A percentile compares a stretch with the other conserved stretches of the same genome.
phyloP scores from a whole-genome alignment of 2,329 filamentous ascomycete species.

The Penicillium corylophilum region DNA sequence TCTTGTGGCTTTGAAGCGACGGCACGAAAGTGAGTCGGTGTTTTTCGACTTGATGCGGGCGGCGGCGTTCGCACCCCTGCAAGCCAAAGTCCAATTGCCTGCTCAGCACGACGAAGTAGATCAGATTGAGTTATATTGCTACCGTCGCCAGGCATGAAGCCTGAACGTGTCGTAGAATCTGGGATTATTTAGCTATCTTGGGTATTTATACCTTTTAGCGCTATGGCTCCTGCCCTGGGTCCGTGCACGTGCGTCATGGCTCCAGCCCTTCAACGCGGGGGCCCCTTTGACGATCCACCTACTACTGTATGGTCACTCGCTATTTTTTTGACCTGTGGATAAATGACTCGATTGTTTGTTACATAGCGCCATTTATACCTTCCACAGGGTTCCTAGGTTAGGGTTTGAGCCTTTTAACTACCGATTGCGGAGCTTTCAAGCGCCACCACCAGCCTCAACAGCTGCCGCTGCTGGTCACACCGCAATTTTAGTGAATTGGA shows the following conservation, averaged over 20 bases:
- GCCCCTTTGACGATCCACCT: not conserved
- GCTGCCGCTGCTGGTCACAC: conserved; percentile 3
- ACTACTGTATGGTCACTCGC: not conserved
- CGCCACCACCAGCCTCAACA: not conserved
- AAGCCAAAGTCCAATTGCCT: conserved; percentile 37
- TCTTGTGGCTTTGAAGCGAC: conserved; percentile 64
- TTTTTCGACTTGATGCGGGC: conserved; percentile 63
- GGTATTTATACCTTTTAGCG: not conserved
- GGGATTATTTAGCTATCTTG: not conserved
- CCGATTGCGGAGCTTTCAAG: not conserved
- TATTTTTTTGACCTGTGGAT: not conserved
- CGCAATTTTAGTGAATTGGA: conserved; percentile 10
- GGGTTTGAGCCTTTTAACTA: not conserved
- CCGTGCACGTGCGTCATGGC: not conserved
- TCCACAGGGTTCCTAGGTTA: not conserved
- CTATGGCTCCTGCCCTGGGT: not conserved
- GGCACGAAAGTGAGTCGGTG: conserved; percentile 64
- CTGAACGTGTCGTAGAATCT: not conserved
- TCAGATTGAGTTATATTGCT: conserved; percentile 41
- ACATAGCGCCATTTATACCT: not conserved
- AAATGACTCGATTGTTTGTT: not conserved
- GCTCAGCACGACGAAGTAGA: conserved; percentile 36
- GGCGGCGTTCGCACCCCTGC: conserved; percentile 34
- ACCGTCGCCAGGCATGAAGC: conserved; percentile 16
- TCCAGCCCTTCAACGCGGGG: not conserved